phyloP scores from a whole-genome alignment of 305 asterid species.

The Fraxinus floribunda region DNA sequence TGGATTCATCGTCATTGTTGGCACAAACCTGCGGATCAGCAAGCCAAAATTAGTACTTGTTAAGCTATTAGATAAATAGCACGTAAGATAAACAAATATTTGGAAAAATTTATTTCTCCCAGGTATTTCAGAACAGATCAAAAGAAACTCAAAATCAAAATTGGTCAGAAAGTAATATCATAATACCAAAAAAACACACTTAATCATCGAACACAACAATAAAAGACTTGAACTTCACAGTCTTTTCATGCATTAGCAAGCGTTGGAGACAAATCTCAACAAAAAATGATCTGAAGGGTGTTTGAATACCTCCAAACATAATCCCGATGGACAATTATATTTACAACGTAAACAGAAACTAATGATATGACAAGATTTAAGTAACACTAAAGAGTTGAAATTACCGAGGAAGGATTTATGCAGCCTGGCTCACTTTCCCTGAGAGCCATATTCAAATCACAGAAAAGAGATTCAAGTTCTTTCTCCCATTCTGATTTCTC shows the following conservation, averaged over 20 bases:
- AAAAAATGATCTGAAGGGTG: background rate
- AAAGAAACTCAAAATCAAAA: background rate
- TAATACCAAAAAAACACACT: background rate
- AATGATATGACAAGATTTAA: background rate
- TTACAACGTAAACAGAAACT: background rate
- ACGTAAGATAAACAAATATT: background rate
- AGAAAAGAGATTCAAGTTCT: conserved; percentile 37
- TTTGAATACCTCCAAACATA: background rate
- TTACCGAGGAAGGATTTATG: conserved; percentile 25
- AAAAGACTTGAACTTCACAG: background rate
- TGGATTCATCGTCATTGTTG: conserved; percentile 10
- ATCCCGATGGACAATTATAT: background rate
- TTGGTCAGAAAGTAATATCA: background rate
- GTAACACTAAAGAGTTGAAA: background rate
- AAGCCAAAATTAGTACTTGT: background rate
- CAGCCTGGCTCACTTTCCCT: conserved; percentile 26
- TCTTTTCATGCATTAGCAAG: background rate
- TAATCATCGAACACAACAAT: background rate
- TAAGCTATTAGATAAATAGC: background rate
- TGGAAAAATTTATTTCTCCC: background rate
- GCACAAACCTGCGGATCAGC: conserved; percentile 34
- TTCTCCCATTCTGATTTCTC: conserved; percentile 42
- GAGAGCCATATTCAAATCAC: conserved; percentile 36
- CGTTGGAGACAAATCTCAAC: background rate
- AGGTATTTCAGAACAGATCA: background rate